These are phyloP conservation scores for Ophiostoma sp. DNA, from an alignment of 2,329 filamentous ascomycete genomes.

Conservation along the genomic window DNA sequence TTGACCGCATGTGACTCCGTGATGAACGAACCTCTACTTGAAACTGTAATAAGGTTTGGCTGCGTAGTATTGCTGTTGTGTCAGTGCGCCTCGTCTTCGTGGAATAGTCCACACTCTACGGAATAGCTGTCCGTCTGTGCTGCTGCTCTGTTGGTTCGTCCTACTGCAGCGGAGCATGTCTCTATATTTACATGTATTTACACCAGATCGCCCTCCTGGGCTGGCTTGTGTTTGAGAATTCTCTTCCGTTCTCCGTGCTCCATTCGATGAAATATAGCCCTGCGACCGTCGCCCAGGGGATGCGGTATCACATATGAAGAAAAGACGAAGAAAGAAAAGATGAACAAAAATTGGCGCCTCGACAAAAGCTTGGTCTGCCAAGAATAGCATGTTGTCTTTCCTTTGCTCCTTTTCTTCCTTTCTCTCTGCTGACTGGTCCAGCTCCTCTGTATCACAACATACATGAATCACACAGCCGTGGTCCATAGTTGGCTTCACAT, in stretches of 20 bases:
- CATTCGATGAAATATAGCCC: conserved; percentile 3
- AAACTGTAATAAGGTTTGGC: background rate
- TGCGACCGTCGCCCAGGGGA: conserved; percentile 6
- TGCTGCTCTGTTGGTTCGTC: too few species aligned
- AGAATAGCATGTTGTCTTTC: too few species aligned
- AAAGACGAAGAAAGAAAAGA: background rate
- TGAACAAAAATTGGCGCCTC: background rate
- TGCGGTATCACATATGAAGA: background rate
- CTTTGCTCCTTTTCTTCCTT: too few species aligned
- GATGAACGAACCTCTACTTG: background rate
- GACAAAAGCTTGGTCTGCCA: background rate
- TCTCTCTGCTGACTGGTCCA: too few species aligned
- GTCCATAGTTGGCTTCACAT: too few species aligned
- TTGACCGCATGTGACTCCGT: background rate
- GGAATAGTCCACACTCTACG: background rate
- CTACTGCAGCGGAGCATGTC: too few species aligned
- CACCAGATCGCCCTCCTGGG: too few species aligned
- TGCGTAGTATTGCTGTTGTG: conserved; percentile 1
- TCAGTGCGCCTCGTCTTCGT: background rate
- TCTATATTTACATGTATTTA: too few species aligned
- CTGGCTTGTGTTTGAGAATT: background rate
- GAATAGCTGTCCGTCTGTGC: background rate
- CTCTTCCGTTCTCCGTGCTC: background rate
- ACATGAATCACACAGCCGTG: too few species aligned
- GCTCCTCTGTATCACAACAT: too few species aligned